Percentiles rank a stretch among this genome's conserved stretches.
Conservation (phyloP, 1,284 basidiomycete species). For the Schizophyllum commune region DNA sequence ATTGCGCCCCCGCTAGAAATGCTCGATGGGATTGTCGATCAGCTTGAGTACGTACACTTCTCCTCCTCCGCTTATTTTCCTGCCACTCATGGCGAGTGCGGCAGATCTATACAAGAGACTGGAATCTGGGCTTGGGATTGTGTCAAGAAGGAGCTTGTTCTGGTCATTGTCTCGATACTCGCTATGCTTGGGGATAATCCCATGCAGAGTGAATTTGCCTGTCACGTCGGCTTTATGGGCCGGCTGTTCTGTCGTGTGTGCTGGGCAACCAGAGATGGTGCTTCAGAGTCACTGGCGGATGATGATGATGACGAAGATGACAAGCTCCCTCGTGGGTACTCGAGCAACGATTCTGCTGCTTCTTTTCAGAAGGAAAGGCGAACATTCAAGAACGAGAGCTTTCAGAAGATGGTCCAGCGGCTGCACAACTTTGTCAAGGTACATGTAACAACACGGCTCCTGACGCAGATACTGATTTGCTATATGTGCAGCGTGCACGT, state of each 20-base stretch:
- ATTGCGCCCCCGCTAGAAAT: slow-evolving; percentile 29
- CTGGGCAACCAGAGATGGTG: slow-evolving; percentile 4
- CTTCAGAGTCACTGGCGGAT: background rate
- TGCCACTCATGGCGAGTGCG: too few species aligned
- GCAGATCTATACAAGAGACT: slow-evolving; percentile 6
- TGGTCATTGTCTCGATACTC: slow-evolving; percentile 21
- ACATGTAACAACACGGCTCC: background rate
- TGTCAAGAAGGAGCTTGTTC: slow-evolving; percentile 14
- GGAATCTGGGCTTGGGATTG: slow-evolving; percentile 26
- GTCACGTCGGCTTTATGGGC: slow-evolving; percentile 25
- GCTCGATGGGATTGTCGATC: slow-evolving; percentile 24
- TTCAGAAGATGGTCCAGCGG: too few species aligned
- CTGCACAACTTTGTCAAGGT: slow-evolving; percentile 12
- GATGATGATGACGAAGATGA: background rate
- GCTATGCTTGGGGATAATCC: slow-evolving; percentile 31
- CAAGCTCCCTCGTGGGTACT: too few species aligned
- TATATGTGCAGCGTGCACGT: background rate
- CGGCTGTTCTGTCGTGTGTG: slow-evolving; percentile 27
- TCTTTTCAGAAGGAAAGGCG: too few species aligned
- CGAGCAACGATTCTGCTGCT: too few species aligned
- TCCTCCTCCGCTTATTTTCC: background rate
- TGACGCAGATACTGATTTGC: background rate
- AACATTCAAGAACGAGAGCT: too few species aligned
- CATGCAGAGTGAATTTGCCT: slow-evolving; percentile 30
- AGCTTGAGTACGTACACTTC: slow-evolving; percentile 12